phyloP scores from a whole-genome alignment of 805 yeast genomes.

The Grigorovia yakushimaensis region DNA sequence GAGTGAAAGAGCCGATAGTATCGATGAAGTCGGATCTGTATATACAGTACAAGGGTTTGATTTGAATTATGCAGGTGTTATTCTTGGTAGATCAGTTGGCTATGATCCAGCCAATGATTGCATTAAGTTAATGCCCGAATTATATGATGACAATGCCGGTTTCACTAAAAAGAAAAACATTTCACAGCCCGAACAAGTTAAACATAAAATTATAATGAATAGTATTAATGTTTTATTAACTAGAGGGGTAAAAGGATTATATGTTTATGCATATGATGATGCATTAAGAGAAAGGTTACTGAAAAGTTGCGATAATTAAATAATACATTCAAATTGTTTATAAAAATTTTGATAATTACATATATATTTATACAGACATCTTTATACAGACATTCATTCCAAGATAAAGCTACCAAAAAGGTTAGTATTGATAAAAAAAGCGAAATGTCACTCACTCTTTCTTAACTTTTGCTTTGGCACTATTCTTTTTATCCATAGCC shows the following conservation, averaged over 20 bases:
- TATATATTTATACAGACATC: too few species aligned
- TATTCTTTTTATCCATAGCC: constrained; percentile 39
- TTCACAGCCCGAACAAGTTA: constrained; percentile 28
- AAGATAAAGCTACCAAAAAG: too few species aligned
- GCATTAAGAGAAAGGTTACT: constrained; percentile 29
- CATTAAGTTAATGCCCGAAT: constrained; percentile 28
- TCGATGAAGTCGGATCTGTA: constrained; percentile 40
- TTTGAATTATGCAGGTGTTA: constrained; percentile 38
- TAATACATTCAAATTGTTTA: too few species aligned
- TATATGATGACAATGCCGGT: constrained; percentile 39
- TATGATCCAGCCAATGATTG: constrained; percentile 31
- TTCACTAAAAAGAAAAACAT: constrained; percentile 36
- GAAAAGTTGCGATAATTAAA: neutral
- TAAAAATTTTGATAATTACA: too few species aligned
- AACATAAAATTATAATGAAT: constrained; percentile 34
- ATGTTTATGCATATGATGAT: constrained; percentile 35
- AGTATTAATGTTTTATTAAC: constrained; percentile 38
- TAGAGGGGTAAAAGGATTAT: constrained; percentile 37
- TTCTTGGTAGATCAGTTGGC: constrained; percentile 35
- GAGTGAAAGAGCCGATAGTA: constrained; percentile 38
- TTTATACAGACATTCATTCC: too few species aligned
- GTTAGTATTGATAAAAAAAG: neutral
- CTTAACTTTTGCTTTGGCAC: neutral
- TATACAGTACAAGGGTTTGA: constrained; percentile 42
- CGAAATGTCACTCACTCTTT: neutral